Conservation (phyloP, 2,329 filamentous ascomycete species). For the Phialocephala subalpina region DNA sequence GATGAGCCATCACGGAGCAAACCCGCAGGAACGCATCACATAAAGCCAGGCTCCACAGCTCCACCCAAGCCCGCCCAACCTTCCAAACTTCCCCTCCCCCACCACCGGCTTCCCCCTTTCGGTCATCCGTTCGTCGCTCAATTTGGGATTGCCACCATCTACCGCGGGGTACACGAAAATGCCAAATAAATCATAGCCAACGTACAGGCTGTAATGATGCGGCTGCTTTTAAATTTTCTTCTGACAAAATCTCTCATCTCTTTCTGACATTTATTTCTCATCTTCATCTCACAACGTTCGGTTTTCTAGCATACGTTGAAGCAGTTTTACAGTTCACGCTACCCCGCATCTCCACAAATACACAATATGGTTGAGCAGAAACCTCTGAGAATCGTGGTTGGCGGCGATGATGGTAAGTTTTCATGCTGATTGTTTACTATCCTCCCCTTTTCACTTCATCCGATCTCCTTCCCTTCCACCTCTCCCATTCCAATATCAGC, state of each 20-base stretch:
- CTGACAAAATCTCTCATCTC: neutral
- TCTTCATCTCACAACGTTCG: neutral
- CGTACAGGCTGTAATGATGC: slow-evolving; percentile 6
- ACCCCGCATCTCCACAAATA: slow-evolving; percentile 27
- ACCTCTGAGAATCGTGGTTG: slow-evolving; percentile 64
- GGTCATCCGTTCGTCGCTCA: slow-evolving; percentile 10
- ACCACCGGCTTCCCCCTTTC: slow-evolving; percentile 19
- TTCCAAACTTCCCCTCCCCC: slow-evolving; percentile 5
- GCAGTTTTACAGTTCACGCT: neutral
- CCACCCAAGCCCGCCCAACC: neutral
- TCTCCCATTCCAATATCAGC: slow-evolving; percentile 10
- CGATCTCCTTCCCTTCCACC: neutral
- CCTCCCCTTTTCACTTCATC: neutral
- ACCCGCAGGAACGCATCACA: neutral
- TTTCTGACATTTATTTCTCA: neutral
- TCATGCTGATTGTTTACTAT: neutral
- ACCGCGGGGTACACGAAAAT: neutral
- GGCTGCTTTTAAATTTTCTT: slow-evolving; percentile 2
- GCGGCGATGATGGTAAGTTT: slow-evolving; percentile 55
- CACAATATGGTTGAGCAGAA: slow-evolving; percentile 28
- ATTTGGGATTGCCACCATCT: neutral
- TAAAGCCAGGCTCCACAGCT: neutral
- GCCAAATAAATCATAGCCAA: neutral
- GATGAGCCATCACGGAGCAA: neutral
- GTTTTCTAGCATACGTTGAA: neutral